These are phyloP conservation scores for Comarum palustre DNA, from an alignment of 306 rosid genomes.

Conservation along the genomic window DNA sequence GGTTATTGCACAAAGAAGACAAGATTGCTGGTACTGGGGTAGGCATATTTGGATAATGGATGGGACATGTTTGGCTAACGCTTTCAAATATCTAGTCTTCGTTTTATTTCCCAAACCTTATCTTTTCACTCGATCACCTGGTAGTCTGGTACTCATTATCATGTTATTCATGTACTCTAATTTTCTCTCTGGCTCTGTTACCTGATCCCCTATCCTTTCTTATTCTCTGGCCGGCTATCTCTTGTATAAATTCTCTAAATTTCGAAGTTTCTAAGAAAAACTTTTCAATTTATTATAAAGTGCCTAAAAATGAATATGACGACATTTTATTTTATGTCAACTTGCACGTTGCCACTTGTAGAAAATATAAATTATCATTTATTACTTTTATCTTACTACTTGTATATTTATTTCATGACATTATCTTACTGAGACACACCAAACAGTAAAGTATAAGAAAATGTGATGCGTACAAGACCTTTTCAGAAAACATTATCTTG, in stretches of 20 bases:
- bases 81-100: background rate
- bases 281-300: too few species aligned
- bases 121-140: background rate
- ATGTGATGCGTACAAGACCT: too few species aligned
- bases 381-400: background rate
- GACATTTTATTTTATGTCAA: background rate
- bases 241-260: too few species aligned
- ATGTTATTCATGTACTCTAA: background rate
- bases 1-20: background rate
- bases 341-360: background rate
- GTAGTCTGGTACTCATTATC: background rate
- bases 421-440: background rate
- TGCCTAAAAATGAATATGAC: too few species aligned
- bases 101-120: background rate
- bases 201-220: background rate
- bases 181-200: background rate
- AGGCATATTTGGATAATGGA: background rate
- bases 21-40: background rate
- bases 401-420: background rate
- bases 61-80: conserved; percentile 9
- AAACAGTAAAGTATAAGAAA: too few species aligned
- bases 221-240: too few species aligned
- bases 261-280: too few species aligned
- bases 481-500: too few species aligned
- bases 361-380: background rate